Percentiles rank a stretch among this genome's conserved stretches.
These are phyloP conservation scores for Scheffersomyces stipitis DNA, from an alignment of 805 yeast genomes.

Conservation along the genomic window DNA sequence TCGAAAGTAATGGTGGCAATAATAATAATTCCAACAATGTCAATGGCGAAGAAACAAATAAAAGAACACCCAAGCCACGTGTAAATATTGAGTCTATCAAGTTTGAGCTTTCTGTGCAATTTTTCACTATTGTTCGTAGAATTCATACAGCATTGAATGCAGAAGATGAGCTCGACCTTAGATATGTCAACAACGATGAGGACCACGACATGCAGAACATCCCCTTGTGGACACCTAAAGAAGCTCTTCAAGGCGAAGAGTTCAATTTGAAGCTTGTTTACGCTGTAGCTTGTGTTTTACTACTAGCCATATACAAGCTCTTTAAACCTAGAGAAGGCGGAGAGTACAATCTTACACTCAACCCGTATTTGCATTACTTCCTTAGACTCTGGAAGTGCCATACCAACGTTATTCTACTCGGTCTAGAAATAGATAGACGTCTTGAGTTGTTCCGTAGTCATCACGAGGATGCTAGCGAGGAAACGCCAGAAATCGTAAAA, in stretches of 20 bases:
- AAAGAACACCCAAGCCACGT: neutral
- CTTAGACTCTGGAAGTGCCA: constrained; percentile 66
- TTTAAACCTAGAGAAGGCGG: constrained; percentile 25
- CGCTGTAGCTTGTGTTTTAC: constrained; percentile 30
- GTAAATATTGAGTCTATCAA: constrained; percentile 25
- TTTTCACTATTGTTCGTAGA: constrained; percentile 37
- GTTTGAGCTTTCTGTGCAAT: constrained; percentile 33
- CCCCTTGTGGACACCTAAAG: constrained; percentile 27
- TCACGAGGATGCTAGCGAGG: constrained; percentile 17
- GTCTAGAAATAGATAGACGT: constrained; percentile 51
- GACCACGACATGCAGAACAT: constrained; percentile 23
- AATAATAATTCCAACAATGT: neutral
- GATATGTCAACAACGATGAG: constrained; percentile 41
- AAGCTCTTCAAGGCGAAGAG: constrained; percentile 14
- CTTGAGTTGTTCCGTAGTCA: constrained; percentile 31
- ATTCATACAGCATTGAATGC: constrained; percentile 39
- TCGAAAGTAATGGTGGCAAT: neutral
- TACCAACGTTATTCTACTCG: constrained; percentile 57
- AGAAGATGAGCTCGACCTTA: constrained; percentile 41
- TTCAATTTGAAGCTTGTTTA: constrained; percentile 26
- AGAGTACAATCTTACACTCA: constrained; percentile 42
- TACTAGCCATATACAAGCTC: constrained; percentile 33
- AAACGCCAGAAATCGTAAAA: constrained; percentile 34
- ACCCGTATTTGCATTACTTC: constrained; percentile 62
- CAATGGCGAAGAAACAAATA: constrained; percentile 1